Percentiles rank a stretch among this genome's conserved stretches.
phyloP scores from a whole-genome alignment of 2,329 filamentous ascomycete genomes.

The Blastomyces percursus region DNA sequence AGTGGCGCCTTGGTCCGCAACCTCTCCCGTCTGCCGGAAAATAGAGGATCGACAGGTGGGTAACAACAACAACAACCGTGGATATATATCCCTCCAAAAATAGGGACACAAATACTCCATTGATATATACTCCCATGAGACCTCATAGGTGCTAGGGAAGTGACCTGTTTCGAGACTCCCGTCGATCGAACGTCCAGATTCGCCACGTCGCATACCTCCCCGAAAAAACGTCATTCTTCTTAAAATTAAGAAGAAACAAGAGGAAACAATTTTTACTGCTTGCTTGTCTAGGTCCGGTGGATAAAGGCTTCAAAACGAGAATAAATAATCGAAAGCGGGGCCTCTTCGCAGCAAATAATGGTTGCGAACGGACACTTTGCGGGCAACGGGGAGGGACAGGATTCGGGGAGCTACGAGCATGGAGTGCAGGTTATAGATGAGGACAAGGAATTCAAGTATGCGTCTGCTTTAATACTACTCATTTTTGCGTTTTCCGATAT shows the following conservation, averaged over 20 bases:
- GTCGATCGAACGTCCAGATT: neutral
- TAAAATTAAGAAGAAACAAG: neutral
- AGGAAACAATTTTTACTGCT: neutral
- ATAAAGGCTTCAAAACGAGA: neutral
- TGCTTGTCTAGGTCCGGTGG: neutral
- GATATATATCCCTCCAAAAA: neutral
- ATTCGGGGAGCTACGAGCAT: slow-evolving; percentile 57
- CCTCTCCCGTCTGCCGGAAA: neutral
- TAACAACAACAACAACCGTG: neutral
- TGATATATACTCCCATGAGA: neutral
- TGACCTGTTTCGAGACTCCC: neutral
- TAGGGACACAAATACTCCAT: neutral
- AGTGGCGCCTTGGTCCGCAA: neutral
- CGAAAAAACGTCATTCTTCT: neutral
- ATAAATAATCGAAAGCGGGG: slow-evolving; percentile 1
- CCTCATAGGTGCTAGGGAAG: neutral
- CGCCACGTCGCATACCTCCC: neutral
- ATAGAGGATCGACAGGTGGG: neutral
- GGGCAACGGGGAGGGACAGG: slow-evolving; percentile 29
- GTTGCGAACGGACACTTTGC: slow-evolving; percentile 39
- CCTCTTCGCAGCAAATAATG: slow-evolving; percentile 23
- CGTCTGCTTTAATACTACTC: slow-evolving; percentile 6
- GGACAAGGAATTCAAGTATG: slow-evolving; percentile 93
- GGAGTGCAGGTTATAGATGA: slow-evolving; percentile 96
- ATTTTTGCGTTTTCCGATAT: neutral